Percentiles rank a stretch among this genome's conserved stretches.
These are phyloP conservation scores for Microbotryum scabiosae DNA, from an alignment of 1,284 basidiomycete species.

Conservation along the genomic window DNA sequence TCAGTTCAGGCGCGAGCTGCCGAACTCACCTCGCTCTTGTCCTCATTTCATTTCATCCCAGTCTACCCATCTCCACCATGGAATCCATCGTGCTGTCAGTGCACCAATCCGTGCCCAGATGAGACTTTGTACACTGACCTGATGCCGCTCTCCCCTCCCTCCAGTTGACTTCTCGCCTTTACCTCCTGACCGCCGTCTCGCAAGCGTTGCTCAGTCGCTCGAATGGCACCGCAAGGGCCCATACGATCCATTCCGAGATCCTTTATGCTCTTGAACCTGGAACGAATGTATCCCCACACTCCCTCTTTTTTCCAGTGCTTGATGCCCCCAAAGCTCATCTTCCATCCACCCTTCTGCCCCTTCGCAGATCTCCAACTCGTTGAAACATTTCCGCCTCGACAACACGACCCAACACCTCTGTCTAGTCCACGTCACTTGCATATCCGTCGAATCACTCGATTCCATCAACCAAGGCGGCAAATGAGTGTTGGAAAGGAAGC, in stretches of 20 bases:
- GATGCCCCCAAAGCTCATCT: too few species aligned
- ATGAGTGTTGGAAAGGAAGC: constrained; percentile 50
- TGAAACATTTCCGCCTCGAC: constrained; percentile 72
- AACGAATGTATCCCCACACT: constrained; percentile 54
- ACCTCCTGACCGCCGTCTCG: constrained; percentile 69
- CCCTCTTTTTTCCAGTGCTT: background rate
- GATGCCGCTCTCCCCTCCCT: background rate
- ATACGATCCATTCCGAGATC: constrained; percentile 76
- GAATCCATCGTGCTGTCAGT: constrained; percentile 46
- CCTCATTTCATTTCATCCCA: background rate
- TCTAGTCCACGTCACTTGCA: constrained; percentile 56
- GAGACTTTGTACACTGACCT: background rate
- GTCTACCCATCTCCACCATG: constrained; percentile 34
- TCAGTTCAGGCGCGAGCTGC: too few species aligned
- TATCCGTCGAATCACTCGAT: constrained; percentile 35
- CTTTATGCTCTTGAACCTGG: constrained; percentile 72
- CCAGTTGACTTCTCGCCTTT: constrained; percentile 63
- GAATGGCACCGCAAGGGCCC: constrained; percentile 55
- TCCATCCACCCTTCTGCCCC: background rate
- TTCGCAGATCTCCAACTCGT: constrained; percentile 69
- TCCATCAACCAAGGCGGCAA: background rate
- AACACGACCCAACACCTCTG: constrained; percentile 58
- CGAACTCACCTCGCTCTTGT: too few species aligned
- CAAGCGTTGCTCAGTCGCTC: constrained; percentile 66
- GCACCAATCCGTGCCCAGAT: background rate